Percentiles rank a stretch among this genome's conserved stretches.
These are phyloP conservation scores for Neurospora sp. DNA, from an alignment of 495 filamentous ascomycete genomes.

Conservation along the genomic window DNA sequence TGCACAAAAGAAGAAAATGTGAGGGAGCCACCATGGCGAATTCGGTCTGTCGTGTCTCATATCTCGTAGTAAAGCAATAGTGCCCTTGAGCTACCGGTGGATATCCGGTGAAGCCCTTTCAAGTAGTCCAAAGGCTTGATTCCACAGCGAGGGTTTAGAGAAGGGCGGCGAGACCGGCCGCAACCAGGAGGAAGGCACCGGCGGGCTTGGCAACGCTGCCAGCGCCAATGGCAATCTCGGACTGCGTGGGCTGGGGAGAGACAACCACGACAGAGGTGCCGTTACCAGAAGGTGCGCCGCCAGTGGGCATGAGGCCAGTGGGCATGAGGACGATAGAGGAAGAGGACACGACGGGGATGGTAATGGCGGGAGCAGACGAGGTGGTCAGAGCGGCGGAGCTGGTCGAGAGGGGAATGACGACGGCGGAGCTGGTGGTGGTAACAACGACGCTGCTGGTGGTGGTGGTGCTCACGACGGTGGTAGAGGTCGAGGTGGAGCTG, in stretches of 20 bases:
- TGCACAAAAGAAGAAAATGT: conserved; percentile 19
- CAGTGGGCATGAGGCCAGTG: neutral
- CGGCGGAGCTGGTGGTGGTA: neutral
- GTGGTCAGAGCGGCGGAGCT: conserved; percentile 9
- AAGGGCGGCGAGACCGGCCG: conserved; percentile 21
- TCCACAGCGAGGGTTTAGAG: conserved; percentile 22
- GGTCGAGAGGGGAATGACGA: neutral
- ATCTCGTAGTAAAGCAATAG: conserved; percentile 21
- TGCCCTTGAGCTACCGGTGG: conserved; percentile 2
- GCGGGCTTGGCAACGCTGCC: conserved; percentile 15
- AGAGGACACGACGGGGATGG: neutral
- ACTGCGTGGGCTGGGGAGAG: conserved; percentile 5
- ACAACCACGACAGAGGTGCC: neutral
- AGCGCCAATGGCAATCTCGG: conserved; percentile 10
- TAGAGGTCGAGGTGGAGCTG: conserved; percentile 7
- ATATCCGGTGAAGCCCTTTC: conserved; percentile 1
- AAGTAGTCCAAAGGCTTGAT: conserved; percentile 9
- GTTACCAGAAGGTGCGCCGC: conserved; percentile 1
- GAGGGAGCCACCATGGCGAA: conserved; percentile 7
- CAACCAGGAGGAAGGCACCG: conserved; percentile 15
- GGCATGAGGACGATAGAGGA: conserved; percentile 1
- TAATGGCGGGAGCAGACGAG: neutral
- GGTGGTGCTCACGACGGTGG: neutral
- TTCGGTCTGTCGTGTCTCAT: conserved; percentile 25
- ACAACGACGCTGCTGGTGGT: conserved; percentile 1